A percentile compares a stretch with the other conserved stretches of the same genome.
phyloP scores from a whole-genome alignment of 1,284 basidiomycete genomes.

The Cerrena zonata region DNA sequence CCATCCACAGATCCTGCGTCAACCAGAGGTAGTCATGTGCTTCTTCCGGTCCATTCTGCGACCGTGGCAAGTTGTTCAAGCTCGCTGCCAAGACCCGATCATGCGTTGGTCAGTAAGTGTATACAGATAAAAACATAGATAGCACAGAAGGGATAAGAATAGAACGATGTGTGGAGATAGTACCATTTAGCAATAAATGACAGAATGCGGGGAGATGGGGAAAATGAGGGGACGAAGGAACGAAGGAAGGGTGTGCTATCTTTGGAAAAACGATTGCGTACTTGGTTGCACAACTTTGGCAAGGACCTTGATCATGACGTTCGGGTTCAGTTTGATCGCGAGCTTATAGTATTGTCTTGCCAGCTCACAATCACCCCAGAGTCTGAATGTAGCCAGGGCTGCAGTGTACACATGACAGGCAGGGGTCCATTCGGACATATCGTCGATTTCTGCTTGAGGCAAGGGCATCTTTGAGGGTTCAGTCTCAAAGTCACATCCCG shows the following conservation, averaged over 20 bases:
- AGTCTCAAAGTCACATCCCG: constrained; percentile 26
- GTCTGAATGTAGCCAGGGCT: constrained; percentile 36
- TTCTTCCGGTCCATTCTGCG: constrained; percentile 33
- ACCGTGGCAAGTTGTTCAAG: constrained; percentile 29
- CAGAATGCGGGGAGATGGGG: too few species aligned
- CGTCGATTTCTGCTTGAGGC: constrained; percentile 12
- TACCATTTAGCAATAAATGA: too few species aligned
- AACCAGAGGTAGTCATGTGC: constrained; percentile 42
- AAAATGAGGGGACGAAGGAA: too few species aligned
- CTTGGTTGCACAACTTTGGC: constrained; percentile 31
- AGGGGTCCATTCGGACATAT: constrained; percentile 15
- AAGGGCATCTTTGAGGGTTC: constrained; percentile 17
- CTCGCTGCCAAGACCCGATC: constrained; percentile 21
- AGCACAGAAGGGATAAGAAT: too few species aligned
- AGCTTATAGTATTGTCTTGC: constrained; percentile 35
- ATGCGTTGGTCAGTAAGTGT: not conserved
- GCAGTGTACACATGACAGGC: constrained; percentile 30
- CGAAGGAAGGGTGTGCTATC: too few species aligned
- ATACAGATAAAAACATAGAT: not conserved
- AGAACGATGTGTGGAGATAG: too few species aligned
- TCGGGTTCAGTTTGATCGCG: constrained; percentile 30
- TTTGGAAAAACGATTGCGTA: constrained; percentile 22
- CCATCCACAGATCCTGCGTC: constrained; percentile 40
- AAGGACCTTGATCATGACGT: constrained; percentile 35
- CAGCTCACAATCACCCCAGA: constrained; percentile 35